Base-by-base conservation (phyloP, 306 rosid genomes). In the Vigna angularis region DNA sequence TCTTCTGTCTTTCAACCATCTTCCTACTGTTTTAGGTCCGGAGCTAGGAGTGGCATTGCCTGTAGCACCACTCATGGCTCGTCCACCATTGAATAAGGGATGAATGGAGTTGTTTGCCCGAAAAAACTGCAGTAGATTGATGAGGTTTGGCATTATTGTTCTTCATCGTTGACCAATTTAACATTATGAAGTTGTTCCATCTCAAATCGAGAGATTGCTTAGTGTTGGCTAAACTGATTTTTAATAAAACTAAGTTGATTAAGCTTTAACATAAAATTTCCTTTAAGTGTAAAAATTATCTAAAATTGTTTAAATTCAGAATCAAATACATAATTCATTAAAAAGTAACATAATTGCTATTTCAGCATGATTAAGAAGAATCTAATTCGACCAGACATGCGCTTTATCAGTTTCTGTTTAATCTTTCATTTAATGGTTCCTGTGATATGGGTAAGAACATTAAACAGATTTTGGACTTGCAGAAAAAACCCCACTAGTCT, bases 1-100 rank as follows among this genome's bases (percentile, higher is more conserved):
- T 73, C 88, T 93, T 83, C 99, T 88, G 11, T 95, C 99, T 78
- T 93, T 95, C 80, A 95, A 81, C 99, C 99, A 95, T 74, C 98
- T 95, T 80, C 98, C 98, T 14, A 95, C 99, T 40, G 99, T 95
- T 82, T 95, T 95, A 24, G 96, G 81, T 30, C 93, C 98, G 0
- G 90, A 84, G 9, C 74, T 59, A 4, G 95, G 87, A 17, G 89
- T 78, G 24, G 77, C 84, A 44, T 32, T 83, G 44, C 81, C 87
- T 40, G 65, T 86, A 30, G 79, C 93, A 14, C 87, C 75, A 71
- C 97, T 83, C 80, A 77, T 83, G 48, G 85, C 61, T 24, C 97
- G 84, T 66, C 89, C 91, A 56, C 93, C 90, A 52, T 81, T 92
- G 92, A 95, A 95, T 30, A 95, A 76, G 11, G 90, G 83, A 40